Evolutionary conservation across 257 asterid species (phyloP), one percentile per base, ranked within the genome.

Genomic region (Echium plantagineum): DNA sequence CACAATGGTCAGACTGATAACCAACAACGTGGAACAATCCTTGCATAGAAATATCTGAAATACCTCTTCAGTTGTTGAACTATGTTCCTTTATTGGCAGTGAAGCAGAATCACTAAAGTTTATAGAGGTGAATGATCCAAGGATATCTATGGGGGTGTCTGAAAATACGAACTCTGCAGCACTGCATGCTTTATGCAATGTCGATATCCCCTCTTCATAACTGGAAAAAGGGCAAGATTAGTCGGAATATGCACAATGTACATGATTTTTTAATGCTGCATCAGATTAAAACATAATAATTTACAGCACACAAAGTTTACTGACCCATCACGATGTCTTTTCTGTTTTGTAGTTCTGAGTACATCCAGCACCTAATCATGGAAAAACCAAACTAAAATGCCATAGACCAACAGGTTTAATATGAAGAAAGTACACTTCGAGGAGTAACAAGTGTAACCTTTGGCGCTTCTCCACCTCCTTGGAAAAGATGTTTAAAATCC

Each of bases 321-420:
- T 57, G 78, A 89, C 96, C 97, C 97, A 64, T 84, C 99, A 61
- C 95, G 93, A 71, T 85, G 94, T 63, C 97, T 71, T 79, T 89
- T 89, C 66, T 84, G 95, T 64, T 84, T 84, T 2, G 86, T 69
- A 58, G 67, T 81, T 72, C 97, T 68, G 9, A 93, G 87, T 57
- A 89, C 94, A 76, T 93, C 97, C 58, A 89, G 31, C 69, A 89
- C 79, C 96, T 91, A 74, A 15, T 46, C 57, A 18, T n/a, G 24
- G 58, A 32, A 32, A 74, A 52, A 18, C n/a, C 59, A 62, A 46
- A 18, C 13, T 22, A 9, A 5, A 46, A 1, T 20, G 56, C 19
- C 42, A 59, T 59, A 1, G 28, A 55, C 20, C 59, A 49, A 42
- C 26, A 32, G 17, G 5, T 55, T 32, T 60, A 32, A 8, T n/a